These are phyloP conservation scores for Malassezia sympodialis DNA, from an alignment of 1,284 basidiomycete species.

Conservation along the genomic window DNA sequence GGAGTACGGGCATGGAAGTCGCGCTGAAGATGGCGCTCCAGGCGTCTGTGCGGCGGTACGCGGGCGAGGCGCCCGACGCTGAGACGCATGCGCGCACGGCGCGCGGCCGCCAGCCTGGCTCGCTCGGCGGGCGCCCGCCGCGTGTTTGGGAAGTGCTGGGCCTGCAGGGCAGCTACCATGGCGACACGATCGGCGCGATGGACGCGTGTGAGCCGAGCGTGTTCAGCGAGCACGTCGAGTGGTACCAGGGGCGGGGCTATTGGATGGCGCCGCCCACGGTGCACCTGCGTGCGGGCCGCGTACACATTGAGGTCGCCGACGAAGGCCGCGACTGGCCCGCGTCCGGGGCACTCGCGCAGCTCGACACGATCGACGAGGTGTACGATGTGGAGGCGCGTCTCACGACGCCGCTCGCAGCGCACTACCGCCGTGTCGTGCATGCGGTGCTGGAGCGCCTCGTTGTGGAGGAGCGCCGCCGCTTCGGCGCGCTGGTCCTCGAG, in stretches of 20 bases:
- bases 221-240: constrained; percentile 74
- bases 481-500: constrained; percentile 72
- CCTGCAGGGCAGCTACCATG: constrained; percentile 86
- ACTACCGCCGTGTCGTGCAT: constrained; percentile 61
- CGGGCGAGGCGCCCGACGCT: constrained; percentile 26
- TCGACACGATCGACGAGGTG: constrained; percentile 55
- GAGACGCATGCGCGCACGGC: constrained; percentile 14
- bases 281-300: constrained; percentile 53
- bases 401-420: constrained; percentile 55
- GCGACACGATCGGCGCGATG: constrained; percentile 96
- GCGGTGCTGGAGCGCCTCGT: constrained; percentile 54
- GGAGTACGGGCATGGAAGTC: constrained; percentile 89
- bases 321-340: not conserved
- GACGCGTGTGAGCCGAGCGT: constrained; percentile 79
- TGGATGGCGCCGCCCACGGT: constrained; percentile 84
- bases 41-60: constrained; percentile 28
- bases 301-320: constrained; percentile 12
- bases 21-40: constrained; percentile 77
- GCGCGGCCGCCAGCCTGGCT: constrained; percentile 22
- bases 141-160: constrained; percentile 68
- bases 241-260: constrained; percentile 82
- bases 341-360: constrained; percentile 10
- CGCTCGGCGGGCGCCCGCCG: constrained; percentile 22
- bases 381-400: constrained; percentile 67
- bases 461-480: constrained; percentile 45